A percentile compares a stretch with the other conserved stretches of the same genome.
Conservation (phyloP, 2,329 filamentous ascomycete species). For the Pseudopithomyces chartarum region DNA sequence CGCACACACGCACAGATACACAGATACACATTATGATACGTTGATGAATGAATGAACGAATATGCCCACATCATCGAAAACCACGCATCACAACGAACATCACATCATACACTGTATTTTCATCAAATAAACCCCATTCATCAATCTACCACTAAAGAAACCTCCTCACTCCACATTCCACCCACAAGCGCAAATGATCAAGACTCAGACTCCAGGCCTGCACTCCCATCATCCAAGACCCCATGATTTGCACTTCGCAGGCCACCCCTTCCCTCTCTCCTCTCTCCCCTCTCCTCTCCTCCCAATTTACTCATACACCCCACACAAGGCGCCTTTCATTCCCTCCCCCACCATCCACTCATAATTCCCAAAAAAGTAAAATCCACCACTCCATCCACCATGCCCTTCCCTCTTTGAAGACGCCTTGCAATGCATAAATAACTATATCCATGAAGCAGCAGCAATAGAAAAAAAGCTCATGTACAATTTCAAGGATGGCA, state of each 20-base stretch:
- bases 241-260: background rate
- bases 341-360: background rate
- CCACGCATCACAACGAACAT: too few relatives aligned
- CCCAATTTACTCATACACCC: constrained; percentile 8
- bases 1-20: too few relatives aligned
- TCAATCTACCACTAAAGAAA: too few relatives aligned
- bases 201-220: constrained; percentile 28
- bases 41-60: too few relatives aligned
- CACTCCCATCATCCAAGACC: constrained; percentile 30
- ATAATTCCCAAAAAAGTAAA: too few relatives aligned
- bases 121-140: too few relatives aligned
- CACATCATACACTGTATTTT: too few relatives aligned
- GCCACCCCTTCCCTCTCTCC: background rate
- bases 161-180: too few relatives aligned
- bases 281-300: background rate
- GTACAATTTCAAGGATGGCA: constrained; percentile 11
- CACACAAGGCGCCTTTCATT: background rate
- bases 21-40: too few relatives aligned
- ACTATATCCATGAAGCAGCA: background rate
- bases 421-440: constrained; percentile 14
- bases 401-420: constrained; percentile 3
- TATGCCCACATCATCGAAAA: too few relatives aligned
- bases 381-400: background rate
- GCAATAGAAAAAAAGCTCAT: background rate
- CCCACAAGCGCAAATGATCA: too few relatives aligned